Conservation (phyloP, 495 filamentous ascomycete genomes). For the Aspergillus incahuasiensis region DNA sequence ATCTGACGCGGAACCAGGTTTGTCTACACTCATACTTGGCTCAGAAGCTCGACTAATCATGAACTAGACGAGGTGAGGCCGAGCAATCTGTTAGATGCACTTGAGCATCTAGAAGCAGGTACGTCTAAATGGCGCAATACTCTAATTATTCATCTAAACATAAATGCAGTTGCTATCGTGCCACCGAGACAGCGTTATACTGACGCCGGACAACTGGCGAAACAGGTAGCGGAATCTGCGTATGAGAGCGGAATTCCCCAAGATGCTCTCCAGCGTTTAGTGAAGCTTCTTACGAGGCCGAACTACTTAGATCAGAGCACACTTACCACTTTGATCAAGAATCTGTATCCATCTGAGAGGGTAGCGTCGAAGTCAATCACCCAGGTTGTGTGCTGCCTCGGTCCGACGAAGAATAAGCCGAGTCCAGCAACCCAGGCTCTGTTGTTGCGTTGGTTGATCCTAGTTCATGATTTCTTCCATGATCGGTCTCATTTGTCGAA, state of each 20-base stretch:
- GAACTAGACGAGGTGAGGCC: conserved; percentile 17
- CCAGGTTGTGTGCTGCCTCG: conserved; percentile 67
- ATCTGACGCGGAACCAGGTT: conserved; percentile 18
- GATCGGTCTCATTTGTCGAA: conserved; percentile 60
- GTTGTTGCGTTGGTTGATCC: conserved; percentile 75
- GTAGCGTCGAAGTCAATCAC: conserved; percentile 59
- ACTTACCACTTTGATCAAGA: conserved; percentile 60
- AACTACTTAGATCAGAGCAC: conserved; percentile 74
- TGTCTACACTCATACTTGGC: neutral
- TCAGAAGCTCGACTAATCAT: conserved; percentile 4
- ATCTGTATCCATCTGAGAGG: conserved; percentile 65
- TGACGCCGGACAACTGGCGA: conserved; percentile 35
- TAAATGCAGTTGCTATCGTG: conserved; percentile 33
- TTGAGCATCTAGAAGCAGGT: conserved; percentile 44
- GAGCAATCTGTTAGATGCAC: conserved; percentile 31
- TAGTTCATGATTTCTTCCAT: conserved; percentile 70
- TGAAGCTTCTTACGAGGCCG: conserved; percentile 61
- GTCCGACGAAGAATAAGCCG: conserved; percentile 74
- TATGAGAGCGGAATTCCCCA: conserved; percentile 64
- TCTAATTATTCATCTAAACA: neutral
- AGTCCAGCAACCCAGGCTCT: conserved; percentile 62
- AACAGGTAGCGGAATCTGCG: conserved; percentile 45
- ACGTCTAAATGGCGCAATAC: conserved; percentile 1
- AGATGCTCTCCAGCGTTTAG: conserved; percentile 53
- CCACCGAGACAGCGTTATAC: conserved; percentile 41